Percentiles rank a stretch among this genome's conserved stretches.
phyloP scores from a whole-genome alignment of 495 filamentous ascomycete species.

The Penicillium daleae region DNA sequence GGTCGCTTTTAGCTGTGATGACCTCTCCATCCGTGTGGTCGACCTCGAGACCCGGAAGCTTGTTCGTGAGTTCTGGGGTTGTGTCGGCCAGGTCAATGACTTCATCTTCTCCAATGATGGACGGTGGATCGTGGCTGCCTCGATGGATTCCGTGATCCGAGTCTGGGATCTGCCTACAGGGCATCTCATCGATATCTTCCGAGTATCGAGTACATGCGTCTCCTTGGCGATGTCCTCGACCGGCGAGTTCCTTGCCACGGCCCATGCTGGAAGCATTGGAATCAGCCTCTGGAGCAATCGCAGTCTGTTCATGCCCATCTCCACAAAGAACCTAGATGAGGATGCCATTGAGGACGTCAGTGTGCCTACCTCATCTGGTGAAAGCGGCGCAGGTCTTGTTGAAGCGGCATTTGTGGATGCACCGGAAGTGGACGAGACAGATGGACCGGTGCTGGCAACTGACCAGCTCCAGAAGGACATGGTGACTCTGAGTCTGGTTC shows the following conservation, averaged over 20 bases:
- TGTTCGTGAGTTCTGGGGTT: slow-evolving; percentile 92
- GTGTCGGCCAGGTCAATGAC: slow-evolving; percentile 77
- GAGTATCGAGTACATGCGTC: slow-evolving; percentile 72
- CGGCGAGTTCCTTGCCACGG: slow-evolving; percentile 90
- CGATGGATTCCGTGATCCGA: slow-evolving; percentile 78
- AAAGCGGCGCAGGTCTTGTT: slow-evolving; percentile 70
- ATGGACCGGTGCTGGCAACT: slow-evolving; percentile 53
- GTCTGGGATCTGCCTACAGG: slow-evolving; percentile 96
- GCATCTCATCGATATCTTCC: slow-evolving; percentile 89
- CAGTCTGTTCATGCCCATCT: slow-evolving; percentile 83
- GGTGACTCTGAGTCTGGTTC: slow-evolving; percentile 85
- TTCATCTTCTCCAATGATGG: slow-evolving; percentile 92
- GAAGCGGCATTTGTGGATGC: slow-evolving; percentile 69
- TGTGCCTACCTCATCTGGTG: slow-evolving; percentile 78
- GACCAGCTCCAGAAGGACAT: slow-evolving; percentile 81
- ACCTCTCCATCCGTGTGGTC: slow-evolving; percentile 83
- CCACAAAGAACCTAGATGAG: slow-evolving; percentile 79
- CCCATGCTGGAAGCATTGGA: slow-evolving; percentile 82
- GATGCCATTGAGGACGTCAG: slow-evolving; percentile 64
- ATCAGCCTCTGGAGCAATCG: slow-evolving; percentile 94
- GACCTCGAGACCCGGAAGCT: slow-evolving; percentile 89
- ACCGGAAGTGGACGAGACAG: slow-evolving; percentile 50
- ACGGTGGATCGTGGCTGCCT: slow-evolving; percentile 89
- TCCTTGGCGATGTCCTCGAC: slow-evolving; percentile 85
- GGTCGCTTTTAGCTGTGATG: slow-evolving; percentile 87